Evolutionary conservation across 2,329 filamentous ascomycete genomes (phyloP), one percentile per base, ranked within the genome.

Genomic region (Microcyclospora pomicola): DNA sequence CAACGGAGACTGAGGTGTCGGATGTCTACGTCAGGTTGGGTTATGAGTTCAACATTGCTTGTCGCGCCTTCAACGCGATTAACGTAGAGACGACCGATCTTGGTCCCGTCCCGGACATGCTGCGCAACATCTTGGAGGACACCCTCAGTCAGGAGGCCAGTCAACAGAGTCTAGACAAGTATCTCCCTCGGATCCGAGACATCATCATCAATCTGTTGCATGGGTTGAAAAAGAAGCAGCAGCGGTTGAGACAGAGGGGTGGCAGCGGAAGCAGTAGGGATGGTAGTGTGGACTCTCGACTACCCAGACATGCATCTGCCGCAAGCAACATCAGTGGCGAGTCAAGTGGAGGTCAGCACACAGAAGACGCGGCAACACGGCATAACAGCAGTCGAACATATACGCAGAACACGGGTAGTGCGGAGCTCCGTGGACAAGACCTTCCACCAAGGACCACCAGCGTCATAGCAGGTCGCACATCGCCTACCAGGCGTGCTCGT

Each of bases 41-140:
- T 34, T 98, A 98, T 63, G 91, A 98, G 63, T 98, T 98, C 71
- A 98, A 98, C 63, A 91, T 98, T 67, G 91, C 91, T 19, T 96
- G 88, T 61, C 81, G 91, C 39, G 88, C 91, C 44, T 98, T 98
- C 63, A 85, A 84, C 53, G 85, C 87, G 41, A 98, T 98, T 54
- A 91, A 92, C 44, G 91, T 98, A 45, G 91, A 98, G 54, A 95
- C 87, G 1, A 75, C 77, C 16, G 91, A 98, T 59, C 71, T 98
- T 10, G 91, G 91, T 40, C 94, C 94, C 50, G 91, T 98, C 2
- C 91, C 91, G 5, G 91, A 98, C 59, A 69, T 87, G 42, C 65
- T 98, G 45, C 78, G 91, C 51, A 78, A 79, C 42, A 96, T 98
- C 40, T 73, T 98, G 38, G 91, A 98, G 61, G 83, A 93, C 40